Evolutionary conservation across 768 basidiomycete species (phyloP).

Genomic region (Phlegmacium glaucopus): DNA sequence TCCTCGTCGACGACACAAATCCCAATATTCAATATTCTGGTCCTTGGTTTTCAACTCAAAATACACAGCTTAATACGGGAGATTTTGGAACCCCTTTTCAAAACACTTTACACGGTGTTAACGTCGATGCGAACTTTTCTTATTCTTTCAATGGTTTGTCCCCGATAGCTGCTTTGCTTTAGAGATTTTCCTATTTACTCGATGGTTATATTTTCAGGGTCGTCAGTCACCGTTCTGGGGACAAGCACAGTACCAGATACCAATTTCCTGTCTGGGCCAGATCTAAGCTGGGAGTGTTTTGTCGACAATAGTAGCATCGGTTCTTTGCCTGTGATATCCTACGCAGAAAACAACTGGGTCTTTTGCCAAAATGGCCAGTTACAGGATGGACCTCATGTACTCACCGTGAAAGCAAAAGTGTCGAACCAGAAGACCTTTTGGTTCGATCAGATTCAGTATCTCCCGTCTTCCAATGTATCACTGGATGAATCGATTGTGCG

Average conservation of each 20-base stretch:
- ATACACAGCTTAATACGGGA: slow-evolving; percentile 9
- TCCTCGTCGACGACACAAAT: slow-evolving; percentile 21
- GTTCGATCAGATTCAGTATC: slow-evolving; percentile 25
- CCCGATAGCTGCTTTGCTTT: background rate
- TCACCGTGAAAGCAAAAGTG: slow-evolving; percentile 20
- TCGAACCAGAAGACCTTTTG: slow-evolving; percentile 21
- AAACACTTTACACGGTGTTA: slow-evolving; percentile 18
- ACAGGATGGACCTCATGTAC: slow-evolving; percentile 16
- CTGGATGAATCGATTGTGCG: slow-evolving; percentile 11
- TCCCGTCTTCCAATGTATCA: slow-evolving; percentile 15
- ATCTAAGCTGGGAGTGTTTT: slow-evolving; percentile 24
- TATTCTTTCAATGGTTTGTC: slow-evolving; percentile 12
- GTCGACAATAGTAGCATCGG: slow-evolving; percentile 19
- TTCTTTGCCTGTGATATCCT: slow-evolving; percentile 3
- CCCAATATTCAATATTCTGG: slow-evolving; percentile 19
- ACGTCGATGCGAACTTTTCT: slow-evolving; percentile 10
- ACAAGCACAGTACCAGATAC: slow-evolving; percentile 13
- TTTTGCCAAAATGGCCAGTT: slow-evolving; percentile 16
- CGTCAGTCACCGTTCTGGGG: slow-evolving; percentile 16
- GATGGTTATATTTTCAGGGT: slow-evolving; percentile 1
- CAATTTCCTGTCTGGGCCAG: slow-evolving; percentile 7
- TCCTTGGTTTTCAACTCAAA: slow-evolving; percentile 8
- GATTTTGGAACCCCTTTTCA: slow-evolving; percentile 15
- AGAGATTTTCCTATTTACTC: slow-evolving; percentile 5
- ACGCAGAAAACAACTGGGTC: slow-evolving; percentile 16